These are phyloP conservation scores for Iris macrosiphon DNA, from an alignment of 106 monocot genomes.

Conservation along the genomic window DNA sequence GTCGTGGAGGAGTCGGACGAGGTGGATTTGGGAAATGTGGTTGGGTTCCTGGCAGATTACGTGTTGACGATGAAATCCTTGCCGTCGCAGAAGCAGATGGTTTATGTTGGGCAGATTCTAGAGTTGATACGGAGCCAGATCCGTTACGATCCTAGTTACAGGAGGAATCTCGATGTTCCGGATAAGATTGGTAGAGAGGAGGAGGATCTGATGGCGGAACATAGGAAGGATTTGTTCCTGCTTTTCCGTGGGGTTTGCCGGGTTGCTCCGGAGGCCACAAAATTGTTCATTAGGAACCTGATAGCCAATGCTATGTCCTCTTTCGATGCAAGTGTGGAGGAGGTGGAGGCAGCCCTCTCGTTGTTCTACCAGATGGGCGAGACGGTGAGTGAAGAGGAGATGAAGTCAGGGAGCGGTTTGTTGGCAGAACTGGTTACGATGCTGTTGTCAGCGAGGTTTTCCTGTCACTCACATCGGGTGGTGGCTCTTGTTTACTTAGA, in stretches of 20 bases:
- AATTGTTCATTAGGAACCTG: slow-evolving; percentile 52
- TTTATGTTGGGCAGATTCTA: slow-evolving; percentile 54
- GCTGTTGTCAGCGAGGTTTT: slow-evolving; percentile 66
- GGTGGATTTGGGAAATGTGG: slow-evolving; percentile 32
- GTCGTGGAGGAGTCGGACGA: slow-evolving; percentile 47
- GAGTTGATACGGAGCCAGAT: slow-evolving; percentile 51
- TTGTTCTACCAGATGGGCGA: slow-evolving; percentile 70
- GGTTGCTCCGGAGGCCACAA: slow-evolving; percentile 59
- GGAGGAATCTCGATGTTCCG: slow-evolving; percentile 56
- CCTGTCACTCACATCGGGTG: slow-evolving; percentile 75
- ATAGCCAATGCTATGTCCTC: slow-evolving; percentile 33
- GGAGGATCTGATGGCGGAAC: slow-evolving; percentile 76
- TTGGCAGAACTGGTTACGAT: slow-evolving; percentile 64
- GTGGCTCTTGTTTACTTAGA: slow-evolving; percentile 86
- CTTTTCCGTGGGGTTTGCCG: slow-evolving; percentile 59
- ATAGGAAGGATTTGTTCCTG: slow-evolving; percentile 48
- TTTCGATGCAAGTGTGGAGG: slow-evolving; percentile 54
- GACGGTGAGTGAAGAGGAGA: slow-evolving; percentile 45
- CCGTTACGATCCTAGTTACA: slow-evolving; percentile 46
- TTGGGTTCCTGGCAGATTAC: slow-evolving; percentile 62
- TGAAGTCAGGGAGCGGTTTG: slow-evolving; percentile 54
- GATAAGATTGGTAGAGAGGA: slow-evolving; percentile 87
- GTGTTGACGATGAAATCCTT: slow-evolving; percentile 43
- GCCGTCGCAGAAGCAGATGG: slow-evolving; percentile 46
- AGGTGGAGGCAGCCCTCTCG: slow-evolving; percentile 55